phyloP scores from a whole-genome alignment of 106 monocot genomes.

The Narthecium ossifragum region DNA sequence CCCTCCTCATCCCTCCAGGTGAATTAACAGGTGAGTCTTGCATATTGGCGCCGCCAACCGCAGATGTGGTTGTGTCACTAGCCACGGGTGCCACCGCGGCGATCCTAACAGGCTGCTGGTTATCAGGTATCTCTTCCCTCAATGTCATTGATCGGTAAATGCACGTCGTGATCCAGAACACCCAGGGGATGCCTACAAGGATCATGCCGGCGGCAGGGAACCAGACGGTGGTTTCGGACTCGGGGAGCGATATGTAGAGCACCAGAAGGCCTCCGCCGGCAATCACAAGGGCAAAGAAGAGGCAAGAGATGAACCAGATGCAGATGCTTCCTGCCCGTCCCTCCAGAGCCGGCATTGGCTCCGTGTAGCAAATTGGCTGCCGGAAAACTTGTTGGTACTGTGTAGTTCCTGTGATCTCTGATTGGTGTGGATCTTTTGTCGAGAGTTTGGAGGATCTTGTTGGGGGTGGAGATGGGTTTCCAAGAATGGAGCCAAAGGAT shows the following conservation, averaged over 20 bases:
- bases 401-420: no score
- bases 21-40: conserved; percentile 13
- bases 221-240: conserved; percentile 14
- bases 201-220: conserved; percentile 34
- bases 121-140: not conserved
- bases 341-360: conserved; percentile 11
- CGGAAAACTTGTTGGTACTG: no score
- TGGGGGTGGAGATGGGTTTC: no score
- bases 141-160: conserved; percentile 18
- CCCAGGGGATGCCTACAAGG: conserved; percentile 47
- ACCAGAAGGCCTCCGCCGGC: conserved; percentile 37
- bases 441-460: no score
- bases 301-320: conserved; percentile 37
- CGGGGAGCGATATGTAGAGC: conserved; percentile 44
- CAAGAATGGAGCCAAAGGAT: no score
- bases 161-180: conserved; percentile 52
- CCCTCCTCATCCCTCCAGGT: conserved; percentile 25
- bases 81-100: conserved; percentile 11
- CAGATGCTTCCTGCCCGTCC: conserved; percentile 22
- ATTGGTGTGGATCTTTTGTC: no score
- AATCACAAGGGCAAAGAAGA: conserved; percentile 41
- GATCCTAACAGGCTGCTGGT: not conserved
- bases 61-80: not conserved
- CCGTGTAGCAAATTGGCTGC: no score
- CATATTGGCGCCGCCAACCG: not conserved